Percentiles rank a stretch among this genome's conserved stretches.
These are phyloP conservation scores for Vinca minor DNA, from an alignment of 257 asterid species.

Conservation along the genomic window DNA sequence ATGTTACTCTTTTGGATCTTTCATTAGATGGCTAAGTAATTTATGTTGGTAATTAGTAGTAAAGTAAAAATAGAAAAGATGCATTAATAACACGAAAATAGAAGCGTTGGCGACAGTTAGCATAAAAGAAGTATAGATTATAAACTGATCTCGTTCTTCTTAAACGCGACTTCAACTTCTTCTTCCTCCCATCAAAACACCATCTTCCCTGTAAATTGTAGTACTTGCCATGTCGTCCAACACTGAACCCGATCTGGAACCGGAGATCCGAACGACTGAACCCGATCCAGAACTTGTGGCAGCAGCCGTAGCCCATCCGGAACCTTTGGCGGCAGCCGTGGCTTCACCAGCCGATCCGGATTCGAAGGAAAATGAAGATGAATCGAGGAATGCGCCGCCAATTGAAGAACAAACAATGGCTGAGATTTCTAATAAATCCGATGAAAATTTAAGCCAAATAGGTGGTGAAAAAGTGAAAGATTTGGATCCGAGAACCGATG, in stretches of 20 bases:
- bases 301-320: too few relatives aligned
- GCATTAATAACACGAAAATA: too few relatives aligned
- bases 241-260: conserved; percentile 37
- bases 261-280: conserved; percentile 34
- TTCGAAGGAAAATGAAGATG: conserved; percentile 15
- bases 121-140: too few relatives aligned
- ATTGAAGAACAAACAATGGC: conserved; percentile 28
- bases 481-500: conserved; percentile 13
- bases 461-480: conserved; percentile 7
- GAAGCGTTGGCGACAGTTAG: too few relatives aligned
- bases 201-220: not conserved
- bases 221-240: conserved; percentile 23
- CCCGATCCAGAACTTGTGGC: too few relatives aligned
- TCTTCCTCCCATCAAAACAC: not conserved
- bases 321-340: too few relatives aligned
- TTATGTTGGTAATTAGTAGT: too few relatives aligned
- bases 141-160: too few relatives aligned
- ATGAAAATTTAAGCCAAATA: conserved; percentile 24
- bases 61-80: too few relatives aligned
- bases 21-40: too few relatives aligned
- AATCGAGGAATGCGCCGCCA: conserved; percentile 21
- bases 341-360: too few relatives aligned
- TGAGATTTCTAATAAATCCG: conserved; percentile 34
- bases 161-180: not conserved
- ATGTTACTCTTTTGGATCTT: too few relatives aligned